phyloP scores from a whole-genome alignment of 140 eudicot genomes.

The Anethum foeniculum region DNA sequence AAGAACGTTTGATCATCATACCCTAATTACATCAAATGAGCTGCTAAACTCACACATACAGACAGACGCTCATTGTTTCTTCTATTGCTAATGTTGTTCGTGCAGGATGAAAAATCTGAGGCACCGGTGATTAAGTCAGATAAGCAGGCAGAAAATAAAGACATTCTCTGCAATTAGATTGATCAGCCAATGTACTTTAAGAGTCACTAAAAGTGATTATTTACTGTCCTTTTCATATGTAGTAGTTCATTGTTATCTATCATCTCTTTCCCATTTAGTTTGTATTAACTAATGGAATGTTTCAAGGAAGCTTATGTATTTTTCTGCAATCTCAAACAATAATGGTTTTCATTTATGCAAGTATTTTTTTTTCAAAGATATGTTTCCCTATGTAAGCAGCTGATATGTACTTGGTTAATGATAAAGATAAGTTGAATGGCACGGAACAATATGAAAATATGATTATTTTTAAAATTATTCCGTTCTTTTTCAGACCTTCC shows the following conservation, averaged over 20 bases:
- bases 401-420: background rate
- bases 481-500: background rate
- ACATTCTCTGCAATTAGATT: background rate
- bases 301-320: background rate
- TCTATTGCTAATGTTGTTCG: background rate
- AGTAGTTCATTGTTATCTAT: background rate
- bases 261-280: background rate
- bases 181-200: background rate
- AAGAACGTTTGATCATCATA: background rate
- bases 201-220: background rate
- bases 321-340: background rate
- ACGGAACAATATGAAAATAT: background rate
- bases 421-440: background rate
- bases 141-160: constrained; percentile 3
- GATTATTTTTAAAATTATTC: background rate
- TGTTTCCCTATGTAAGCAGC: background rate
- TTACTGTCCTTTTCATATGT: background rate
- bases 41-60: background rate
- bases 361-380: background rate
- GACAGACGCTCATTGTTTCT: background rate
- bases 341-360: too few relatives aligned
- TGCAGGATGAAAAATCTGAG: constrained; percentile 19
- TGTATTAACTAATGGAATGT: background rate
- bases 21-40: background rate
- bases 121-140: background rate